phyloP scores from a whole-genome alignment of 345 rosid species.

The Psidium guajava region DNA sequence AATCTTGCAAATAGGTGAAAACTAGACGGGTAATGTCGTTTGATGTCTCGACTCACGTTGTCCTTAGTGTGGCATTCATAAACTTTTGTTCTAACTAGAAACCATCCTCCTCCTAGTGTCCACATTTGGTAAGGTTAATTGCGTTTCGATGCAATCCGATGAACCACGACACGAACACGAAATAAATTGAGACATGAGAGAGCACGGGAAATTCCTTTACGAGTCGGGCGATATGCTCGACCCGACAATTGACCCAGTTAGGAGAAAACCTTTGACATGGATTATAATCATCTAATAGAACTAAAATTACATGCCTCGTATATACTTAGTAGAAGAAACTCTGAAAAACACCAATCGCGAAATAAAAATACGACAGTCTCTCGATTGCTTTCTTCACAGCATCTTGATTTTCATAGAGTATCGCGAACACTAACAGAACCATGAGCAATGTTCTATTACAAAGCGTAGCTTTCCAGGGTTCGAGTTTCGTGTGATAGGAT shows the following conservation, averaged over 20 bases:
- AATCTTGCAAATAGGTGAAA: no score
- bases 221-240: not conserved
- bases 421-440: not conserved
- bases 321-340: not conserved
- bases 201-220: not conserved
- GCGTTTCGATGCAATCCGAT: not conserved
- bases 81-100: not conserved
- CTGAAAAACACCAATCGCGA: not conserved
- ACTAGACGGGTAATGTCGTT: not conserved
- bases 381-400: not conserved
- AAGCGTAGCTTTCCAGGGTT: not conserved
- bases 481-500: no score
- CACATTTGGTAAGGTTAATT: not conserved
- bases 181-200: not conserved
- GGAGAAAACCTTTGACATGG: not conserved
- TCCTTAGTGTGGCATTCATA: not conserved
- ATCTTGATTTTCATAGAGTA: not conserved
- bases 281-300: not conserved
- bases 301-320: not conserved
- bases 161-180: not conserved
- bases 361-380: not conserved
- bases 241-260: not conserved
- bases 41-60: not conserved
- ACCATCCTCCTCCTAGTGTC: not conserved
- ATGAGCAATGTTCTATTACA: not conserved